Percentiles rank a stretch among this genome's conserved stretches.
These are phyloP conservation scores for Vararia minispora DNA, from an alignment of 768 basidiomycete species.

Conservation along the genomic window DNA sequence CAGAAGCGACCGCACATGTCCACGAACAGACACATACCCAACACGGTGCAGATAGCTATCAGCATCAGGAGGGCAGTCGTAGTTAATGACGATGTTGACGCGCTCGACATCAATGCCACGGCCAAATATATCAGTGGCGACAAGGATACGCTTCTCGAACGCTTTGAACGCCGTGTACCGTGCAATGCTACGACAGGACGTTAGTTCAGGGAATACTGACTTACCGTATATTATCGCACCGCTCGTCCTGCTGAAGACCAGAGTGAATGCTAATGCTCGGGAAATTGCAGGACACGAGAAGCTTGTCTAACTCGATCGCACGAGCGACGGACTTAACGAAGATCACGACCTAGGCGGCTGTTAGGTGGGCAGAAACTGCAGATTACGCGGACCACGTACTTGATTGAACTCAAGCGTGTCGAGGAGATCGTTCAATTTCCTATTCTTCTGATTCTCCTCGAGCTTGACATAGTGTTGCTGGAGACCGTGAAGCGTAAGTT, in stretches of 20 bases:
- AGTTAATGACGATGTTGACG: slow-evolving; percentile 99
- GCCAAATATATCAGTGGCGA: slow-evolving; percentile 98
- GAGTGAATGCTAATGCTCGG: slow-evolving; percentile 98
- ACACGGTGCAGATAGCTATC: slow-evolving; percentile 99
- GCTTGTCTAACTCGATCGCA: slow-evolving; percentile 92
- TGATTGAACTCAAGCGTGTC: slow-evolving; percentile 99
- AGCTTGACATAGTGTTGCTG: slow-evolving; percentile 99
- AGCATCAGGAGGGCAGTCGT: slow-evolving; percentile 94
- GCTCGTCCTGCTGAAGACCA: slow-evolving; percentile 88
- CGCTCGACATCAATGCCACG: slow-evolving; percentile 99
- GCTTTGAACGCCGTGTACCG: slow-evolving; percentile 98
- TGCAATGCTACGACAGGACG: slow-evolving; percentile 50
- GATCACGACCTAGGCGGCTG: slow-evolving; percentile 82
- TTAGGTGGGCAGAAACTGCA: background rate
- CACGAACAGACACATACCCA: slow-evolving; percentile 40
- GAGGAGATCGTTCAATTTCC: slow-evolving; percentile 91
- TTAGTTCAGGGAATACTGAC: background rate
- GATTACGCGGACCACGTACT: slow-evolving; percentile 29
- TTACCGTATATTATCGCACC: slow-evolving; percentile 48
- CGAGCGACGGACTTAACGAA: slow-evolving; percentile 98
- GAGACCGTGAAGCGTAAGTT: slow-evolving; percentile 92
- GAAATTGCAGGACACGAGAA: slow-evolving; percentile 95
- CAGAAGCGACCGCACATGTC: background rate
- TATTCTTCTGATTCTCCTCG: slow-evolving; percentile 90
- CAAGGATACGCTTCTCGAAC: slow-evolving; percentile 98